A percentile compares a stretch with the other conserved stretches of the same genome.
Evolutionary conservation across 176 grass and related monocot species (phyloP).

Genomic region (Carex kokanica): DNA sequence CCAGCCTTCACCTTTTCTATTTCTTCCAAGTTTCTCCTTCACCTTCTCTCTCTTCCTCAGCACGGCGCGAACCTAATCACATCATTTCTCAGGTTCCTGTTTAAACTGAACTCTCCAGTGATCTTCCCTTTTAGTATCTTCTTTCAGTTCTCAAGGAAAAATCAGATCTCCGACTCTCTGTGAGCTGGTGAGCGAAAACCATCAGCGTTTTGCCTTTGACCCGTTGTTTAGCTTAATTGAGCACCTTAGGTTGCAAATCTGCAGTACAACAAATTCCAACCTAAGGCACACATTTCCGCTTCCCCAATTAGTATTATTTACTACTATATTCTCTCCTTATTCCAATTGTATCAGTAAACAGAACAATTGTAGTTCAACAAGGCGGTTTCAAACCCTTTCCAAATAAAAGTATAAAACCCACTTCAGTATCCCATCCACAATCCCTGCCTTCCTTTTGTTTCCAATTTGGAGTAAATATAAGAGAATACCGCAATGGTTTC

Average conservation of each 20-base stretch:
- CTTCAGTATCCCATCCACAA: background rate
- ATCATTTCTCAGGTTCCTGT: background rate
- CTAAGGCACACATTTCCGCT: background rate
- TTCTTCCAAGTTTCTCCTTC: slow-evolving; percentile 11
- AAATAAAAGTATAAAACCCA: background rate
- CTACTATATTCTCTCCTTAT: background rate
- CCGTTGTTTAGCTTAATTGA: background rate
- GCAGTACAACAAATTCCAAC: background rate
- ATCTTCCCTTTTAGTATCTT: background rate
- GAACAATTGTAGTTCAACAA: background rate
- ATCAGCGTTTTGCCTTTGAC: background rate
- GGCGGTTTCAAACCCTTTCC: background rate
- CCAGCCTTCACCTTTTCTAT: background rate
- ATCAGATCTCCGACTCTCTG: background rate
- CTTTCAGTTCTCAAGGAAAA: background rate
- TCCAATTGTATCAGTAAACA: background rate
- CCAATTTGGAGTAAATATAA: background rate
- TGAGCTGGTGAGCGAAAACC: background rate
- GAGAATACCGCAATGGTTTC: slow-evolving; percentile 53
- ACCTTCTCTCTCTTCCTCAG: background rate
- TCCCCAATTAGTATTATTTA: background rate
- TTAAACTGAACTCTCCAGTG: background rate
- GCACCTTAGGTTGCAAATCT: background rate
- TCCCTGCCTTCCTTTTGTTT: background rate
- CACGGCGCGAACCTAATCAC: background rate